Percentiles rank a stretch among this genome's conserved stretches.
These are phyloP conservation scores for Blastobotrys petasosporus DNA, from an alignment of 1,139 yeast species.

Conservation along the genomic window DNA sequence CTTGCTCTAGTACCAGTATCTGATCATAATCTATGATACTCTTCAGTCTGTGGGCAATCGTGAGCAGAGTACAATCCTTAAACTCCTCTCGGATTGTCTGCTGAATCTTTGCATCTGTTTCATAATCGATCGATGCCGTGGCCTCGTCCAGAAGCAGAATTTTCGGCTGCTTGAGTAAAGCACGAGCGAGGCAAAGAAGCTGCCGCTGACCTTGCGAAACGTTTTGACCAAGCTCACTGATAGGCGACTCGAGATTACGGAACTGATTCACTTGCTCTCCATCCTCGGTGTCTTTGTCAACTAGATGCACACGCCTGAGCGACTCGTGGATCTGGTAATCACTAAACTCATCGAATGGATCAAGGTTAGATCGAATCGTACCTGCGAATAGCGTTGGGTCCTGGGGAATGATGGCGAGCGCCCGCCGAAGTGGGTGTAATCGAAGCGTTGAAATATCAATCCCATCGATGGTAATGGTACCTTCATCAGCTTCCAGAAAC, in stretches of 20 bases:
- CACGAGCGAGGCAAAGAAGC: slow-evolving; percentile 66
- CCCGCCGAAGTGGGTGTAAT: slow-evolving; percentile 48
- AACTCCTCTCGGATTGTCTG: slow-evolving; percentile 63
- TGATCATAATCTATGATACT: slow-evolving; percentile 75
- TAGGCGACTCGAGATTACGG: slow-evolving; percentile 43
- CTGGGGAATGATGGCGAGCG: slow-evolving; percentile 64
- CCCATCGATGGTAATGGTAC: slow-evolving; percentile 51
- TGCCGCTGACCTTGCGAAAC: slow-evolving; percentile 74
- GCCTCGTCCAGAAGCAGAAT: slow-evolving; percentile 73
- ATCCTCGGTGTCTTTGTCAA: not conserved
- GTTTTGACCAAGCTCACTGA: slow-evolving; percentile 55
- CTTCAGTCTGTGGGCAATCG: slow-evolving; percentile 77
- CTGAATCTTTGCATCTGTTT: slow-evolving; percentile 70
- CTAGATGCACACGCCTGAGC: slow-evolving; percentile 6
- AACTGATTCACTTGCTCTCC: slow-evolving; percentile 38
- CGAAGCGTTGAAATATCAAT: slow-evolving; percentile 51
- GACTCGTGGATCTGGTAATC: slow-evolving; percentile 45
- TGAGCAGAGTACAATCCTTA: slow-evolving; percentile 58
- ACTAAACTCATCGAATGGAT: slow-evolving; percentile 47
- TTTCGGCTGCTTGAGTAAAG: slow-evolving; percentile 55
- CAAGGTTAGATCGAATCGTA: slow-evolving; percentile 55
- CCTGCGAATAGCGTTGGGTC: slow-evolving; percentile 68
- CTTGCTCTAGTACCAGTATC: slow-evolving; percentile 60
- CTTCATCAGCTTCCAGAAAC: slow-evolving; percentile 56
- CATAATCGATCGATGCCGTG: slow-evolving; percentile 76